Evolutionary conservation across 352 stramenopile genomes (phyloP), one percentile per base, ranked within the genome.

Genomic region (Poterioochromonas sp.): DNA sequence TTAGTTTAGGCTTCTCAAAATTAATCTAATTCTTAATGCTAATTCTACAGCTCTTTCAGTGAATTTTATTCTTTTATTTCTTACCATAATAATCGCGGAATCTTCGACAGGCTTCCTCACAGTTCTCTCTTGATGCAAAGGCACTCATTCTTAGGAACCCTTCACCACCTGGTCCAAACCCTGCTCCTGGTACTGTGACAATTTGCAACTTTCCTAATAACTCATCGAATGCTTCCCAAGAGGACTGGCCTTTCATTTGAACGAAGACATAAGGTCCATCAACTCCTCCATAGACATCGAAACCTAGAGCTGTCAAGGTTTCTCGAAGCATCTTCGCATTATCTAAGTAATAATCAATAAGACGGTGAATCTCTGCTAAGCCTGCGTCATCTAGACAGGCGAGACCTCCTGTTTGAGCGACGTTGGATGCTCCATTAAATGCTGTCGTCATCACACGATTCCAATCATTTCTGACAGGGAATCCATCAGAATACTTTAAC

Each of bases 281-380:
- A 53, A 83, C 85, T 40, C 89, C 89, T 65, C 89, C 89, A 83
- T 89, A 90, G 15, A 90, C 85, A 58, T 82, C 80, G 80, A 89
- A 91, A 74, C 89, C 89, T 73, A 91, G 87, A 70, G 78, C 79
- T 73, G 88, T 83, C 78, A 90, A 87, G 0, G 85, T 86, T 37
- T 86, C 83, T 53, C 85, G 82, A n/a, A 91, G 76, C 74, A 91
- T 82, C 54, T 85, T 86, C 12, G 89, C 89, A 84, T 94, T 94
- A 73, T 90, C 88, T 37, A 94, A 82, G 82, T 94, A 94, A 79
- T 94, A 94, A 82, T 93, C 86, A 83, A 94, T 93, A 70, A 94
- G 84, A 34, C 73, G 83, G 62, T 89, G 80, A 22, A 76, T 58
- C 39, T 94, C 89, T 37, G 79, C 83, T 77, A 91, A 83, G 79